Evolutionary conservation across 1,284 basidiomycete species (phyloP), one percentile per base, ranked within the genome.

Genomic region (Athelia psychrophila): DNA sequence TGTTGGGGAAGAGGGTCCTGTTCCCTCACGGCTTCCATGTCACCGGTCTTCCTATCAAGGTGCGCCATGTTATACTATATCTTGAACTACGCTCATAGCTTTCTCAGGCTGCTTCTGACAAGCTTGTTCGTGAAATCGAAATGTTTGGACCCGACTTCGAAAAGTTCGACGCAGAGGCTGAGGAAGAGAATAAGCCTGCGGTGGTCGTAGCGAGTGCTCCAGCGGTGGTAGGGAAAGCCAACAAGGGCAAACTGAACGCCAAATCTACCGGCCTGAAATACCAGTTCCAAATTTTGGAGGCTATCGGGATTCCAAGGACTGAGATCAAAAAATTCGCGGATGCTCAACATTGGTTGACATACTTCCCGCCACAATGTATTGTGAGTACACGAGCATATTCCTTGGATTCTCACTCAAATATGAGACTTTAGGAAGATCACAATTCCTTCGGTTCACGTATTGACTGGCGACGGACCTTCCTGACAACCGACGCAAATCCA

Each of bases 201-300:
- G 68, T 68, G 13, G 51, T 56, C 8, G 56, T 55, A 25, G 56
- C 70, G 27, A 66, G 64, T 18, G 65, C 71, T n/a, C 65, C 76
- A 20, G 67, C 75, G 36, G 78, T 81, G 57, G 81, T 81, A 52
- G 79, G 80, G 57, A 99, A 98, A 69, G 93, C 86, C 12, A 97
- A 95, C 70, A 99, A 99, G 77, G 96, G 95, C 53, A 99, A 99
- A 73, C 74, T 98, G 23, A 83, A 84, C 27, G 93, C 93, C 19
- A 99, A 99, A 74, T 86, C 90, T 2, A 97, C 95, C 8, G 96
- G 96, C 2, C 79, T 94, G 60, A 90, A 88, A 52, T 99, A 98
- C 74, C 97, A 99, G 70, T 99, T 98, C 82, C 96, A 99, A 78
- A 99, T 99, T 69, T 91, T 99, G 86, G 89, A 96, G 69, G 91